Conservation (phyloP, 148 eudicot genomes). For the Polygonum aviculare region DNA sequence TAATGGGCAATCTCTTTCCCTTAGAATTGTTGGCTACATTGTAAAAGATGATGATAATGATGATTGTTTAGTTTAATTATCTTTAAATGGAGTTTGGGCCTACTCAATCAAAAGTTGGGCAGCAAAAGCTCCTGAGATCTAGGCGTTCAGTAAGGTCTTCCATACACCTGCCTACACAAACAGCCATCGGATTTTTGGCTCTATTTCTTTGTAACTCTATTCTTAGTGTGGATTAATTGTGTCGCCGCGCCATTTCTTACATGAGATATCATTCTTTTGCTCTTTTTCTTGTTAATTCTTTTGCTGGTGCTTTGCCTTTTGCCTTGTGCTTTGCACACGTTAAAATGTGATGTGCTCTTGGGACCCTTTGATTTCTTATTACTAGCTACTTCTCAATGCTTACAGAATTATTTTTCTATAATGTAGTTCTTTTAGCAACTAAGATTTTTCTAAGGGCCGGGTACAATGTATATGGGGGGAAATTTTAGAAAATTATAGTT, state of each 20-base stretch:
- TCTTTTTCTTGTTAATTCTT: no score
- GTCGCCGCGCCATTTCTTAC: background rate
- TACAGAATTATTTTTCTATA: no score
- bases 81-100: background rate
- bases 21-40: background rate
- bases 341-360: background rate
- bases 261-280: background rate
- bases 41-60: background rate
- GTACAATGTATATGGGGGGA: no score
- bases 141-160: background rate
- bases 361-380: background rate
- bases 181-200: background rate
- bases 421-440: no score
- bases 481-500: no score
- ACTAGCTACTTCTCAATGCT: background rate
- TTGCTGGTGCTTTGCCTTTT: no score
- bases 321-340: background rate
- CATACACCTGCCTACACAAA: background rate
- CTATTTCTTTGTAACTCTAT: background rate
- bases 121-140: slow-evolving; percentile 1
- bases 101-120: background rate
- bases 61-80: background rate
- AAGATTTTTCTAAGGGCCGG: no score
- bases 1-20: background rate
- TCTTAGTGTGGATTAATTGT: background rate